Conservation (phyloP, 306 rosid genomes). For the Astragalus glycyphyllos region DNA sequence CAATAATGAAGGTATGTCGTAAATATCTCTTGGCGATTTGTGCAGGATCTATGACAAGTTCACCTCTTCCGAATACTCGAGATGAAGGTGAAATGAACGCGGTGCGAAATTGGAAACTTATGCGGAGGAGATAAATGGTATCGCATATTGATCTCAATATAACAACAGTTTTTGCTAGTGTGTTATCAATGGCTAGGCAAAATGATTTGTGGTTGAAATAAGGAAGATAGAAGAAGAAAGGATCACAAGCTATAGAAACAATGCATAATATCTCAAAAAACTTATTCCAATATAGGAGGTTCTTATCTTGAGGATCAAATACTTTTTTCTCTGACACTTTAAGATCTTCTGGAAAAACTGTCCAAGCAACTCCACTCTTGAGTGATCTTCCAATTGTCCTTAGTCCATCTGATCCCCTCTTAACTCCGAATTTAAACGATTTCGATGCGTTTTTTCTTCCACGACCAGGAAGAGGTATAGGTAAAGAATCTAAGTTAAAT, state of each 20-base stretch:
- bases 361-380: conserved; percentile 60
- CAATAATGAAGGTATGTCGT: conserved; percentile 68
- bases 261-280: conserved; percentile 80
- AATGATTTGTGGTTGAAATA: conserved; percentile 62
- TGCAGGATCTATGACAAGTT: conserved; percentile 85
- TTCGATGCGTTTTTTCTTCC: conserved; percentile 52
- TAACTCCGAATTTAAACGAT: conserved; percentile 62
- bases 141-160: conserved; percentile 62
- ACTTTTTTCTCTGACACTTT: conserved; percentile 72
- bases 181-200: conserved; percentile 78
- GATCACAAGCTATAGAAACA: conserved; percentile 79
- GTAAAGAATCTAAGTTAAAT: conserved; percentile 58
- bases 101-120: conserved; percentile 77
- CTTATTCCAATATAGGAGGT: conserved; percentile 79
- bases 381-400: conserved; percentile 73
- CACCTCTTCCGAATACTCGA: conserved; percentile 93
- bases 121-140: conserved; percentile 67
- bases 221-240: conserved; percentile 88
- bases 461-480: conserved; percentile 50
- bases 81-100: conserved; percentile 93
- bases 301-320: conserved; percentile 84
- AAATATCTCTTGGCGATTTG: conserved; percentile 81
- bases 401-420: conserved; percentile 79
- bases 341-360: conserved; percentile 81
- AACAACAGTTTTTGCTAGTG: conserved; percentile 56